phyloP scores from a whole-genome alignment of 1,284 basidiomycete species.

The Taiwanofungus camphoratus region DNA sequence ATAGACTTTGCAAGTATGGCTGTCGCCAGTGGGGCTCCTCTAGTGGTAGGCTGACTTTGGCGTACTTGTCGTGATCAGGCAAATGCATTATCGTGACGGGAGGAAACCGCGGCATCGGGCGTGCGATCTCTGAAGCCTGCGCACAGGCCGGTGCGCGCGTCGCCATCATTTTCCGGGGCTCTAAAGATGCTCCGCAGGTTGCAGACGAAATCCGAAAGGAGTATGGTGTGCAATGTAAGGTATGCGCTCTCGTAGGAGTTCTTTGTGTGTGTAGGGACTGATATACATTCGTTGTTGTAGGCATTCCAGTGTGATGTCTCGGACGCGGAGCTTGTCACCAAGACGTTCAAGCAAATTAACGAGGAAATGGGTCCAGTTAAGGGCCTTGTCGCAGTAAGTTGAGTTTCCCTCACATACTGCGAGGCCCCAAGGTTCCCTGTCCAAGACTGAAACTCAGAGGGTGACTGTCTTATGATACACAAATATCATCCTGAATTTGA shows the following conservation, averaged over 20 bases:
- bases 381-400: constrained; percentile 36
- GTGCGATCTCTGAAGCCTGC: constrained; percentile 37
- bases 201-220: constrained; percentile 32
- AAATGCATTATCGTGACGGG: constrained; percentile 34
- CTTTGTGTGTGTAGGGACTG: too few species aligned
- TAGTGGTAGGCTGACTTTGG: background rate
- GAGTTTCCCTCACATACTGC: too few species aligned
- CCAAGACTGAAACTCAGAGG: too few species aligned
- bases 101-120: constrained; percentile 42
- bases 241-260: constrained; percentile 11
- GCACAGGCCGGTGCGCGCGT: constrained; percentile 36
- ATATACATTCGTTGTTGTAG: constrained; percentile 18
- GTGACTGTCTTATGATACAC: too few species aligned
- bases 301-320: constrained; percentile 41
- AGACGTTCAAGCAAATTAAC: constrained; percentile 34
- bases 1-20: constrained; percentile 2
- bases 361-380: constrained; percentile 33
- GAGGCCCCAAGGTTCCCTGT: too few species aligned
- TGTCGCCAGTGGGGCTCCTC: background rate
- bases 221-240: constrained; percentile 28
- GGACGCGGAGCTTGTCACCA: constrained; percentile 28
- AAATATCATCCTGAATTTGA: background rate
- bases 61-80: constrained; percentile 12
- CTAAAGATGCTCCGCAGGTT: constrained; percentile 33
- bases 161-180: constrained; percentile 40